These are phyloP conservation scores for Aspergillus olivimuriae DNA, from an alignment of 495 filamentous ascomycete genomes.

Conservation along the genomic window DNA sequence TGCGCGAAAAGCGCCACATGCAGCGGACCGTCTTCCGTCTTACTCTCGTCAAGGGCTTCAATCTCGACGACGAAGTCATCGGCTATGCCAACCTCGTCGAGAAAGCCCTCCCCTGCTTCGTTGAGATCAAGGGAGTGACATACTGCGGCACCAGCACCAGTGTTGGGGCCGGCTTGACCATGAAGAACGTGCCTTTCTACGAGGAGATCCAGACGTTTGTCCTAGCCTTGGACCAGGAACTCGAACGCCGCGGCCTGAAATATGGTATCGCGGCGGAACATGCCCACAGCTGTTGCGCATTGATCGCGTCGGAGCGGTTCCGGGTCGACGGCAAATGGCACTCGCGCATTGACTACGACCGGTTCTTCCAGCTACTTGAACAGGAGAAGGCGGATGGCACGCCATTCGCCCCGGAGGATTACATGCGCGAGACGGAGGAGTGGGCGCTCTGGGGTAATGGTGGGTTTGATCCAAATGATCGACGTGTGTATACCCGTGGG, in stretches of 20 bases:
- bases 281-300: conserved; percentile 85
- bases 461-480: conserved; percentile 87
- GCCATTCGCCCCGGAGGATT: conserved; percentile 77
- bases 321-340: conserved; percentile 72
- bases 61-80: conserved; percentile 84
- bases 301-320: conserved; percentile 77
- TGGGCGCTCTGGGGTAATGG: conserved; percentile 95
- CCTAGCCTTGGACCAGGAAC: conserved; percentile 56
- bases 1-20: conserved; percentile 68
- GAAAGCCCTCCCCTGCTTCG: conserved; percentile 76
- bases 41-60: conserved; percentile 94
- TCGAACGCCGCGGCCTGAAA: conserved; percentile 58
- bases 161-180: conserved; percentile 74
- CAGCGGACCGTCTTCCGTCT: conserved; percentile 94
- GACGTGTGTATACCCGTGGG: conserved; percentile 77
- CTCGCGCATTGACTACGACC: conserved; percentile 81
- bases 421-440: conserved; percentile 79
- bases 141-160: conserved; percentile 88
- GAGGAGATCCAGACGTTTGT: conserved; percentile 81
- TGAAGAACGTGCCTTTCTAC: conserved; percentile 96
- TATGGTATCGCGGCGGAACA: conserved; percentile 96
- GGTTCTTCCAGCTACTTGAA: conserved; percentile 81
- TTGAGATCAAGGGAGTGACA: conserved; percentile 94
- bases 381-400: conserved; percentile 50
- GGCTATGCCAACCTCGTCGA: conserved; percentile 89